Conservation (phyloP, 2,329 filamentous ascomycete species). For the Colletotrichum agaves region DNA sequence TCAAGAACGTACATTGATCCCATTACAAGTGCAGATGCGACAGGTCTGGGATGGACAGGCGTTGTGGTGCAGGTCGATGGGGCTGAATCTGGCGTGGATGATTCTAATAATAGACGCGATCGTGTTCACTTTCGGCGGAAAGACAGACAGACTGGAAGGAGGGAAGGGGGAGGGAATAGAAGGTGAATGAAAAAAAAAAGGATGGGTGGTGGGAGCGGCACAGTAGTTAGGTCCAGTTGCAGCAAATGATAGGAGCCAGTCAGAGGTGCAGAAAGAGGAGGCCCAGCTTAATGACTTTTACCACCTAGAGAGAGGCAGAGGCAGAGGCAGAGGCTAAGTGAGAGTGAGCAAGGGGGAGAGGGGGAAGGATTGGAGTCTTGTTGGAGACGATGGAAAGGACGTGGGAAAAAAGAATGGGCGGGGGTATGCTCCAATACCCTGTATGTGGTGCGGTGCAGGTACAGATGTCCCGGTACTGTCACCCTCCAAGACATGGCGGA, state of each 20-base stretch:
- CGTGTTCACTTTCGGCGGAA: slow-evolving; percentile 50
- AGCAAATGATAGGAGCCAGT: slow-evolving; percentile 4
- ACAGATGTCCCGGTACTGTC: neutral
- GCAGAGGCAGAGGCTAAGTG: neutral
- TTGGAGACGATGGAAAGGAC: slow-evolving; percentile 12
- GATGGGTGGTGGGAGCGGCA: slow-evolving; percentile 26
- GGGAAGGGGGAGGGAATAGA: slow-evolving; percentile 40
- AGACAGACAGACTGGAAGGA: slow-evolving; percentile 41
- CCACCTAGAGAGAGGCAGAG: neutral
- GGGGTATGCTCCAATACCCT: slow-evolving; percentile 14
- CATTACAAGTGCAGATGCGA: slow-evolving; percentile 39
- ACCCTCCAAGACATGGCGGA: neutral
- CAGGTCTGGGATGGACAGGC: slow-evolving; percentile 42
- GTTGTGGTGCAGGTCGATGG: slow-evolving; percentile 54
- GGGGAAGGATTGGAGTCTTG: neutral
- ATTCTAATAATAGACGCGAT: slow-evolving; percentile 64
- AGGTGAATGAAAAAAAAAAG: slow-evolving; percentile 35
- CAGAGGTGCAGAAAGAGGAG: slow-evolving; percentile 6
- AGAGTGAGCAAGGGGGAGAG: neutral
- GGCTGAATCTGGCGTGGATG: slow-evolving; percentile 62
- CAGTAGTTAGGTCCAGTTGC: slow-evolving; percentile 24
- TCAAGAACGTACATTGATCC: slow-evolving; percentile 39
- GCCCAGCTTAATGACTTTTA: slow-evolving; percentile 14
- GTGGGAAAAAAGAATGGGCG: slow-evolving; percentile 15
- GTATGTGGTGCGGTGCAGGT: neutral